Conservation (phyloP, 2,329 filamentous ascomycete genomes). For the Podosphaera leucotricha region DNA sequence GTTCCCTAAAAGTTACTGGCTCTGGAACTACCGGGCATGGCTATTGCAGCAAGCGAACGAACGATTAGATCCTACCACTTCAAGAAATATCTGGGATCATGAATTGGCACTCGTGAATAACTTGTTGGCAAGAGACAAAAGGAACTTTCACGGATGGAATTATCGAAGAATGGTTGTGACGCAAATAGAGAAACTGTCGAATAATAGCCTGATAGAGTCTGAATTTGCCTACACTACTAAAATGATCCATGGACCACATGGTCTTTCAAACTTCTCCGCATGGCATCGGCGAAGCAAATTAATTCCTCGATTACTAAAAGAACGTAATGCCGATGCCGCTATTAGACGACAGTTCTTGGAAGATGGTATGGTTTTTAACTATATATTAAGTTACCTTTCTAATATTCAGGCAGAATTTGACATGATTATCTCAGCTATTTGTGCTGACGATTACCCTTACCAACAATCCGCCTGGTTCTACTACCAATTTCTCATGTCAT, state of each 20-base stretch:
- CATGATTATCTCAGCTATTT: conserved; percentile 49
- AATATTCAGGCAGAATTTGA: conserved; percentile 35
- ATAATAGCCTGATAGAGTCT: conserved; percentile 42
- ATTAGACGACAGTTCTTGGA: conserved; percentile 49
- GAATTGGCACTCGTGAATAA: conserved; percentile 66
- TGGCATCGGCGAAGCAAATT: conserved; percentile 83
- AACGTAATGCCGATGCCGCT: conserved; percentile 38
- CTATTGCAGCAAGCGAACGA: conserved; percentile 47
- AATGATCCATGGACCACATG: conserved; percentile 51
- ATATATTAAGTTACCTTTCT: neutral
- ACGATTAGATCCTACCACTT: conserved; percentile 29
- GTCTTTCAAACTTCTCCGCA: conserved; percentile 80
- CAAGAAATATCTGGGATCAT: conserved; percentile 53
- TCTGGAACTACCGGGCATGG: conserved; percentile 93
- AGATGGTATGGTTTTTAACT: conserved; percentile 24
- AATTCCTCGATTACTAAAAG: conserved; percentile 50
- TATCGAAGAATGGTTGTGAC: conserved; percentile 62
- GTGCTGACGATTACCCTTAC: conserved; percentile 52
- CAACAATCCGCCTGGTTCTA: conserved; percentile 97
- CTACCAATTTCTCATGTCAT: conserved; percentile 65
- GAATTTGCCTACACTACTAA: conserved; percentile 81
- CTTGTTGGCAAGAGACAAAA: conserved; percentile 65
- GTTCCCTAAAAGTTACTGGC: conserved; percentile 96
- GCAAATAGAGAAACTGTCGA: conserved; percentile 40
- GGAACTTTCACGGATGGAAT: conserved; percentile 94